These are phyloP conservation scores for Nakaseomyces bracarensis DNA, from an alignment of 1,139 yeast genomes.

Conservation along the genomic window DNA sequence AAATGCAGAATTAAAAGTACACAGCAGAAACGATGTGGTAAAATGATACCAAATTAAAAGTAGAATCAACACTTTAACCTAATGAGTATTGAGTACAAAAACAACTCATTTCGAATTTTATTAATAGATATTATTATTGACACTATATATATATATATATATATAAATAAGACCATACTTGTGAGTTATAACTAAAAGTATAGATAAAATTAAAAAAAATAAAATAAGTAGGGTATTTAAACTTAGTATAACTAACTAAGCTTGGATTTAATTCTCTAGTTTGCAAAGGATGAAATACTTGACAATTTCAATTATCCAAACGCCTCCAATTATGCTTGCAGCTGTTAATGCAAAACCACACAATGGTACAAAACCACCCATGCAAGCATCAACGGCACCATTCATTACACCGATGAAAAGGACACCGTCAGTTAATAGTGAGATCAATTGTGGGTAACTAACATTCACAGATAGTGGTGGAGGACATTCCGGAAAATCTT, in stretches of 20 bases:
- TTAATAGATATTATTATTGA: too few relatives aligned
- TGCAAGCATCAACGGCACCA: conserved; percentile 2
- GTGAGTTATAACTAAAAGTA: too few relatives aligned
- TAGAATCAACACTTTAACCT: too few relatives aligned
- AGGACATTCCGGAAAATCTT: conserved; percentile 5
- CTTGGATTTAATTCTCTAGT: background rate
- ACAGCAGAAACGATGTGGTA: too few relatives aligned
- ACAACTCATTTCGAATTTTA: too few relatives aligned
- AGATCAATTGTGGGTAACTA: background rate
- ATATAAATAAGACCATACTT: too few relatives aligned
- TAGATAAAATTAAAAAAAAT: conserved; percentile 3
- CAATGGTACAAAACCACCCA: conserved; percentile 1
- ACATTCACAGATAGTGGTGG: background rate
- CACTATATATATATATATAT: too few relatives aligned
- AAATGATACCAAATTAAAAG: too few relatives aligned
- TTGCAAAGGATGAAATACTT: background rate
- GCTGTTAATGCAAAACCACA: background rate
- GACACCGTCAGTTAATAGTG: background rate
- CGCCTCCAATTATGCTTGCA: background rate
- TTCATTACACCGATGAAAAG: background rate
- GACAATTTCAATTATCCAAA: background rate
- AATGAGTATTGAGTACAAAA: too few relatives aligned
- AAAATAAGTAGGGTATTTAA: too few relatives aligned
- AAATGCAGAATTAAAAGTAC: too few relatives aligned
- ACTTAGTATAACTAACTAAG: too few relatives aligned